These are phyloP conservation scores for Aspergillus campestris DNA, from an alignment of 495 filamentous ascomycete species.

Conservation along the genomic window DNA sequence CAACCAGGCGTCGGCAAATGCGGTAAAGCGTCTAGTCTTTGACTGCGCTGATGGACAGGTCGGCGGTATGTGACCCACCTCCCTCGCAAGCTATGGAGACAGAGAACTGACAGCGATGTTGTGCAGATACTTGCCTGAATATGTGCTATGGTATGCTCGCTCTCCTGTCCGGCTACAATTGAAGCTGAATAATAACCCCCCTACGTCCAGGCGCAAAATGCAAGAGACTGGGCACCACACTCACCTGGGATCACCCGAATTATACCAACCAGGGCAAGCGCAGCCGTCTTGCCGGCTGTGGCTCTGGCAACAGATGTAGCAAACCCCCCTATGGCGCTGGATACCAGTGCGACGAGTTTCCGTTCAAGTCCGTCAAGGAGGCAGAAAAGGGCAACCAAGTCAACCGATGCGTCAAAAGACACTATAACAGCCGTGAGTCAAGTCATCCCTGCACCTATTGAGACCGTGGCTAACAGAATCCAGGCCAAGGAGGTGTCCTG, in stretches of 20 bases:
- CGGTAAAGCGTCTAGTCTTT: neutral
- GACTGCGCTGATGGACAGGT: neutral
- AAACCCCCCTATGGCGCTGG: neutral
- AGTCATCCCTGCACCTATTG: neutral
- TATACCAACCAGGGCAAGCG: neutral
- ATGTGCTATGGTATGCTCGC: neutral
- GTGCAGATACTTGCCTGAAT: neutral
- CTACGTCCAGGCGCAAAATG: neutral
- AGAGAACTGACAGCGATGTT: neutral
- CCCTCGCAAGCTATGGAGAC: neutral
- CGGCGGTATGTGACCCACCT: neutral
- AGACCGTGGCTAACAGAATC: neutral
- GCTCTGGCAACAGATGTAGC: neutral
- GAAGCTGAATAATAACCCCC: neutral
- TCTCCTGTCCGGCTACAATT: neutral
- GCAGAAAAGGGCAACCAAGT: conserved; percentile 1
- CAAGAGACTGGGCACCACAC: neutral
- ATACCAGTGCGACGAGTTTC: conserved; percentile 2
- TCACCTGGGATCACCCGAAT: neutral
- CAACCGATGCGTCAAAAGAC: neutral
- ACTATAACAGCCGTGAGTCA: neutral
- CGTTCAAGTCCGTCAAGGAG: conserved; percentile 2
- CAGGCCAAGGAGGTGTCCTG: neutral
- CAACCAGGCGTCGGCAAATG: neutral
- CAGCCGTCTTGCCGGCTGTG: neutral